A percentile compares a stretch with the other conserved stretches of the same genome.
Evolutionary conservation across 2,329 filamentous ascomycete genomes (phyloP).

Genomic region (Pseudofabraea citricarpa): DNA sequence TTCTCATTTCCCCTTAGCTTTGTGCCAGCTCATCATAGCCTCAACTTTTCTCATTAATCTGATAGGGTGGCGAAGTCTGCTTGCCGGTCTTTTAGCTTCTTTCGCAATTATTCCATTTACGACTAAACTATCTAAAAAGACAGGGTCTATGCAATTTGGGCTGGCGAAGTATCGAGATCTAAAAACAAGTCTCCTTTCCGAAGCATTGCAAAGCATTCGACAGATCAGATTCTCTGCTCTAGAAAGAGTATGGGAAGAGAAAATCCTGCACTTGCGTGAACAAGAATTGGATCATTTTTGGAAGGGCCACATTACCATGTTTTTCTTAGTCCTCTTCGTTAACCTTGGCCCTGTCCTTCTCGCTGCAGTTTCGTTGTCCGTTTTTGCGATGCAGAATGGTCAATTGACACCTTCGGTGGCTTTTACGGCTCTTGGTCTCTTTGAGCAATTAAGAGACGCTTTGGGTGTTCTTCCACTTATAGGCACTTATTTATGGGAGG

Average conservation of each 20-base stretch:
- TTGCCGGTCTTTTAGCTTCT: slow-evolving; percentile 62
- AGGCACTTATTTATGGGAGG: slow-evolving; percentile 65
- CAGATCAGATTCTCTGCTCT: slow-evolving; percentile 82
- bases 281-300: slow-evolving; percentile 64
- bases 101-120: slow-evolving; percentile 64
- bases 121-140: slow-evolving; percentile 59
- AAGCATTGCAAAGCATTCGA: slow-evolving; percentile 72
- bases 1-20: slow-evolving; percentile 54
- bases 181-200: slow-evolving; percentile 71
- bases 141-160: slow-evolving; percentile 58
- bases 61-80: slow-evolving; percentile 67
- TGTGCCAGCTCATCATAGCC: slow-evolving; percentile 58
- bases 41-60: slow-evolving; percentile 61
- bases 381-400: slow-evolving; percentile 61
- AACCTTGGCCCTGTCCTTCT: slow-evolving; percentile 69
- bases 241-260: slow-evolving; percentile 69
- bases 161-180: slow-evolving; percentile 73
- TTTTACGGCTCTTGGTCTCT: slow-evolving; percentile 73
- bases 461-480: slow-evolving; percentile 71
- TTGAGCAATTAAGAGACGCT: slow-evolving; percentile 68
- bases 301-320: slow-evolving; percentile 60
- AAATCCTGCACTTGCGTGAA: slow-evolving; percentile 59
- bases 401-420: slow-evolving; percentile 66
- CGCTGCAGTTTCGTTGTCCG: slow-evolving; percentile 64
- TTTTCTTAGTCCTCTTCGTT: slow-evolving; percentile 62